These are phyloP conservation scores for Saccharomycopsis vini DNA, from an alignment of 805 yeast genomes.

Conservation along the genomic window DNA sequence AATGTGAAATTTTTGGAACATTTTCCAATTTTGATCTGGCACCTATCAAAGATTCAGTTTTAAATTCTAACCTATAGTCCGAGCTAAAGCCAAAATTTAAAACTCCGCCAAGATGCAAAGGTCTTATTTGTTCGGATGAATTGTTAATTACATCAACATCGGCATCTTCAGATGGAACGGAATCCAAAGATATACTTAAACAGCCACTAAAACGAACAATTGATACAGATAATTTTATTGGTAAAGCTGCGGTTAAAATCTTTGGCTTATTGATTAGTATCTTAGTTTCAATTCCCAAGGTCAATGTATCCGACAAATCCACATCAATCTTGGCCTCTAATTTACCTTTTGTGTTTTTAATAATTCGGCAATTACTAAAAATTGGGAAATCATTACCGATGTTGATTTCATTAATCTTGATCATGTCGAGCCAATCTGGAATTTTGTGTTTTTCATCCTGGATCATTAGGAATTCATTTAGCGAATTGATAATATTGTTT, in stretches of 20 bases:
- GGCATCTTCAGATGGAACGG: conserved; percentile 22
- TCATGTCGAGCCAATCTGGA: conserved; percentile 74
- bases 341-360: conserved; percentile 39
- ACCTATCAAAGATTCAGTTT: conserved; percentile 83
- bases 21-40: conserved; percentile 87
- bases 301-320: conserved; percentile 77
- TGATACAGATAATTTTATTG: conserved; percentile 76
- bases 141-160: conserved; percentile 18
- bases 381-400: conserved; percentile 95
- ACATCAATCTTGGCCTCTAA: conserved; percentile 86
- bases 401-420: conserved; percentile 77
- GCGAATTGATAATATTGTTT: conserved; percentile 74
- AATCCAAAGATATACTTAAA: conserved; percentile 61
- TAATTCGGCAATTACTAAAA: conserved; percentile 83
- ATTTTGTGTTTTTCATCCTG: conserved; percentile 41
- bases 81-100: conserved; percentile 86
- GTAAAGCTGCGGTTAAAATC: conserved; percentile 77
- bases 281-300: conserved; percentile 77
- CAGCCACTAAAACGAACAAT: conserved; percentile 88
- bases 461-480: conserved; percentile 53
- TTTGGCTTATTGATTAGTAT: conserved; percentile 74
- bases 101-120: conserved; percentile 29
- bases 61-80: conserved; percentile 82
- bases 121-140: conserved; percentile 18
- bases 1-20: conserved; percentile 80